Evolutionary conservation across 768 basidiomycete genomes (phyloP), one percentile per base, ranked within the genome.

Genomic region (Ramaria rubella): DNA sequence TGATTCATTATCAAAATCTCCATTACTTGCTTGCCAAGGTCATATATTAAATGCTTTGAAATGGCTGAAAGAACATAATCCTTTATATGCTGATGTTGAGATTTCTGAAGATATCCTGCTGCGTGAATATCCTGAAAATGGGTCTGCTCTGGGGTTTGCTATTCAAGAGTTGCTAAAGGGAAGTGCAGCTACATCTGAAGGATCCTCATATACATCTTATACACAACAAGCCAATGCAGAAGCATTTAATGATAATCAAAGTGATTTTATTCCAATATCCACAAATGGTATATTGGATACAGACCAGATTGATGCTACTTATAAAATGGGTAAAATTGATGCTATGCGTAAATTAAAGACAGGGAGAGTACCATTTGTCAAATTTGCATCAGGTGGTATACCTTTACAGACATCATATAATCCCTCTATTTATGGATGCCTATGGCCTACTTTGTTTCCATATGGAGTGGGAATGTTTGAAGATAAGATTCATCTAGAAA

Each of bases 381-480:
- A 64, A 42, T 63, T 61, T 38, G 59, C 59, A 3, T 59, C 60
- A 1, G 60, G 59, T 12, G 29, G 23, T 26, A 55, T 30, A 5
- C 64, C 64, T 15, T 34, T 59, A 23, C 38, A 58, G 12, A 61
- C 62, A 21, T 36, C 31, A 21, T 49, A 63, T 5, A 62, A 63
- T 51, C 62, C 64, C 2, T 36, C 40, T 9, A 46, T 65, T 24
- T 65, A 43, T 52, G 60, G 58, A 14, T 49, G 34, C 27, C 34
- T 65, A 24, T 65, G 58, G 56, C 64, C 64, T 30, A 63, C 62
- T 26, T 54, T 65, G 9, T 64, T 64, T 23, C 63, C 63, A 29
- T 64, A 61, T 24, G 63, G 63, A 23, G 55, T 61, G 17, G 63
- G 63, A 14, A 61, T 59, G 52, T n/a, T n/a, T n/a, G n/a, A n/a